Percentiles rank a stretch among this genome's conserved stretches.
Conservation (phyloP, 2,329 filamentous ascomycete genomes). For the Stagonosporopsis vannaccii region DNA sequence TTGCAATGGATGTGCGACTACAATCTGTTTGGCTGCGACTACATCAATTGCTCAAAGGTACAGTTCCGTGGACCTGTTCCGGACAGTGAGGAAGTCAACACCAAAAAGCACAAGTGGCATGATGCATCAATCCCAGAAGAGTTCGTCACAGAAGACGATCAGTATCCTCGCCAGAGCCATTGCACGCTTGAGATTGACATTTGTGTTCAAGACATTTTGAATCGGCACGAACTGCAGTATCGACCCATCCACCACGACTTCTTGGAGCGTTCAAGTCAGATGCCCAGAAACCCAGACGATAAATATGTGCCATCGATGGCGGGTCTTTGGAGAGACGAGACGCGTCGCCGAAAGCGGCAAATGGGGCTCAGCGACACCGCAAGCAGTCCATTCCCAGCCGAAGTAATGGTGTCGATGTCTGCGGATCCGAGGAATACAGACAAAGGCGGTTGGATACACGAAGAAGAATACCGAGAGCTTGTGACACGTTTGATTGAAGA, state of each 20-base stretch:
- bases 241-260: conserved; percentile 89
- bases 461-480: conserved; percentile 78
- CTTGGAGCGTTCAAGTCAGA: conserved; percentile 71
- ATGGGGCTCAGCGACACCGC: conserved; percentile 70
- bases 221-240: conserved; percentile 76
- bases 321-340: conserved; percentile 90
- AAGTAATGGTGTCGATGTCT: conserved; percentile 87
- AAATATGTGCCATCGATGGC: conserved; percentile 95
- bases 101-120: conserved; percentile 77
- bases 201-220: conserved; percentile 85
- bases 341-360: conserved; percentile 74
- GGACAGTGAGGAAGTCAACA: conserved; percentile 67
- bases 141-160: conserved; percentile 67
- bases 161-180: conserved; percentile 80
- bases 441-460: conserved; percentile 89
- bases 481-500: conserved; percentile 68
- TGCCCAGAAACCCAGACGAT: conserved; percentile 64
- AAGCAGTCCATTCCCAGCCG: conserved; percentile 79
- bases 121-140: conserved; percentile 70
- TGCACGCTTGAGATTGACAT: conserved; percentile 91
- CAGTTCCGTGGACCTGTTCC: conserved; percentile 81
- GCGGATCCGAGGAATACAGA: conserved; percentile 76
- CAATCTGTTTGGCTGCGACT: conserved; percentile 93
- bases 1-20: conserved; percentile 99
- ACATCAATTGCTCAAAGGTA: conserved; percentile 75